Base-by-base conservation (phyloP, 768 basidiomycete species). In the Phaeotremella skinneri region DNA sequence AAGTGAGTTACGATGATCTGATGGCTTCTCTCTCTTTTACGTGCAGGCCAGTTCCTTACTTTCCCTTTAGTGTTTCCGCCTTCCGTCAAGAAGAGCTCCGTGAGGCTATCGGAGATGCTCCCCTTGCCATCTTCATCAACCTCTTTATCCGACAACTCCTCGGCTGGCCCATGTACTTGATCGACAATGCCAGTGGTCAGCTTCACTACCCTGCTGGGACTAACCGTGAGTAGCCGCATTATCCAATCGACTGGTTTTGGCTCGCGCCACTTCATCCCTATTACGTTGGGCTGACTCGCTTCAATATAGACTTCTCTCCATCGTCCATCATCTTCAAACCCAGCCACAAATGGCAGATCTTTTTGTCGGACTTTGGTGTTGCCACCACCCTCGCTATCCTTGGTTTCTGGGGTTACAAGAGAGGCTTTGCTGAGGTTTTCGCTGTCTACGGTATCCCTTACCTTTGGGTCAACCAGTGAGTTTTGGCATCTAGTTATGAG, bases 81-180 rank as follows among this genome's bases (percentile, higher is more conserved):
- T 47, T 67, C 34, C 61, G 74, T 27, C 76, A 77, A 59, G 34
- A 50, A 43, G 75, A 76, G 58, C 63, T 76, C 20, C 61, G 67
- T n/a, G 94, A 97, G 58, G 89, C 93, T 39, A 77, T 97, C 42
- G 90, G 89, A 45, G 94, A 98, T 78, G 90, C 91, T 7, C 94
- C 94, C 17, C 81, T 96, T 41, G 76, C 63, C 59, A 70, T 75
- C 41, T 67, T 80, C 49, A 62, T 59, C 63, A 70, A 76, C 64
- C 50, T 78, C 32, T 32, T 79, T 43, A 45, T 76, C 34, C 76
- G 78, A 62, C 79, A 80, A 85, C 76, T 92, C 58, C 82, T 79
- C 54, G 94, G 94, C 50, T 96, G 90, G 90, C 90, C 86, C 21
- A 78, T 85, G 52, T 96, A 97, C 79, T 78, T 97, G 58, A 79